Conservation (phyloP, 2,329 filamentous ascomycete genomes). For the Phialophora verrucosa region DNA sequence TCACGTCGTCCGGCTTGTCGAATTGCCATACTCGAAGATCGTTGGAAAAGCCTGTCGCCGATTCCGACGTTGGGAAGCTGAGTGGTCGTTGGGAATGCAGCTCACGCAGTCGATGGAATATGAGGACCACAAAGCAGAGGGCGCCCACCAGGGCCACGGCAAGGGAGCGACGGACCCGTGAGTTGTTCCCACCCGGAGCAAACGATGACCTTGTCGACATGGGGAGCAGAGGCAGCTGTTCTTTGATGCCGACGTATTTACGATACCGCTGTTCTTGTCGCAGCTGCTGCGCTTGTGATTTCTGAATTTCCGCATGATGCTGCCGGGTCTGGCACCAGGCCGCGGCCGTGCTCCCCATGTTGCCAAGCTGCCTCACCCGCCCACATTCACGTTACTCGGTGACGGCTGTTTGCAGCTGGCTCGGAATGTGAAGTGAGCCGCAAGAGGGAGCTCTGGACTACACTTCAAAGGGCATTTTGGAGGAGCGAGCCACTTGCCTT, state of each 20-base stretch:
- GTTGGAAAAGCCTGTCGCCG: conserved; percentile 4
- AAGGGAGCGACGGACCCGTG: background rate
- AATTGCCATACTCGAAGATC: conserved; percentile 17
- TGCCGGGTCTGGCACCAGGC: background rate
- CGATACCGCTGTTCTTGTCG: background rate
- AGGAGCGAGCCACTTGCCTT: background rate
- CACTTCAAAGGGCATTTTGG: background rate
- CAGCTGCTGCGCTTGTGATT: background rate
- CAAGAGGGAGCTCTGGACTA: background rate
- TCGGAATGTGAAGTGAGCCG: background rate
- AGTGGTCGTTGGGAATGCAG: background rate
- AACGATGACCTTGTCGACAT: background rate
- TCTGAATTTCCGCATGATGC: background rate
- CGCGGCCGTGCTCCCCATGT: background rate
- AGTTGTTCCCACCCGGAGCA: background rate
- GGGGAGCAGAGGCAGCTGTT: background rate
- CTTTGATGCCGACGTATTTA: background rate
- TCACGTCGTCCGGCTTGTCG: conserved; percentile 27
- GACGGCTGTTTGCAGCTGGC: conserved; percentile 1
- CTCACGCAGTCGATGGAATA: background rate
- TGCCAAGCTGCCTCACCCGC: background rate
- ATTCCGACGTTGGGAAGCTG: conserved; percentile 18
- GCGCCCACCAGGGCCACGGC: background rate
- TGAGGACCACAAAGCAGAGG: background rate
- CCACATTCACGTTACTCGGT: background rate